Evolutionary conservation across 305 asterid genomes (phyloP), one percentile per base, ranked within the genome.

Genomic region (Fraxinus albicans): DNA sequence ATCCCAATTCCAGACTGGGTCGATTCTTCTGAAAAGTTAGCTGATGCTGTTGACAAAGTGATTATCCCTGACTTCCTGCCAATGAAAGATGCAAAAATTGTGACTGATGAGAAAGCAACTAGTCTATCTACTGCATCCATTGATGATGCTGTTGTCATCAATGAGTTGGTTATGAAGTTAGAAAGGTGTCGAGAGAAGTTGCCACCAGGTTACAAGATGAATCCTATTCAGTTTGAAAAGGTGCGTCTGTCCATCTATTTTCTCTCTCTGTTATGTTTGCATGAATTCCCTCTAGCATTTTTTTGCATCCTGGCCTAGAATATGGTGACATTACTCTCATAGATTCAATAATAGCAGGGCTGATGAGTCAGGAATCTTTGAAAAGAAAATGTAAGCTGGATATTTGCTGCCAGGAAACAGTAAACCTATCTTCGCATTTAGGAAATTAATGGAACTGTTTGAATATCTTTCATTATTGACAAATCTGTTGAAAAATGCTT

Each of bases 151-250:
- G 88, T 77, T 19, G 83, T 85, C 73, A 85, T 83, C 33, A 80
- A 80, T 36, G 84, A 85, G 34, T 81, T 86, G 80, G 78, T 83
- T 60, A 77, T 29, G 78, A 86, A 86, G 81, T 44, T 86, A 72
- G 88, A 84, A 80, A 21, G 38, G n/a, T 84, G 89, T 79, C 85
- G 87, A 31, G 80, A 77, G 84, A 80, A 84, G 79, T 76, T 88
- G 81, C 89, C 85, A 53, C 53, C 87, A 13, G 89, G 89, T 50
- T 88, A 78, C 83, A 88, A 86, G 82, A 84, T 88, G 90, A 88
- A 88, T 21, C 90, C 90, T 67, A 86, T 88, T 84, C 89, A 84
- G 78, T 88, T 88, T 77, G 90, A 86, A 78, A 88, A 88, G 89
- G 90, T 88, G 42, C n/a, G 76, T 31, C 74, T 27, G 19, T 29